Evolutionary conservation across 148 eudicot species (phyloP), one percentile per base, ranked within the genome.

Genomic region (Bassia scoparia): DNA sequence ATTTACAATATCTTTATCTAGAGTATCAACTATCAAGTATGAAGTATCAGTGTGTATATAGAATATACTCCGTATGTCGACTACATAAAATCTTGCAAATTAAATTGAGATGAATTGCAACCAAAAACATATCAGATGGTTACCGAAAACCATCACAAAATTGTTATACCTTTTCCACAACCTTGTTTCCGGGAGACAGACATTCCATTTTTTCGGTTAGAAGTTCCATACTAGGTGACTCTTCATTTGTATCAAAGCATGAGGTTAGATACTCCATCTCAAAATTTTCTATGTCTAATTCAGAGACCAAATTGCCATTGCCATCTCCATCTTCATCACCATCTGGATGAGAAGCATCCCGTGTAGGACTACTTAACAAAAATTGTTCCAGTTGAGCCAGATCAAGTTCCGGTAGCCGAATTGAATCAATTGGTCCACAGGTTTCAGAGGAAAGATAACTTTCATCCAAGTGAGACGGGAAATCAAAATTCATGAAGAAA

Each of bases 291-390:
- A 55, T 49, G 38, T 70, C 83, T 74, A 74, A 67, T 26, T 72
- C 87, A 35, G 58, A 62, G 17, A 61, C 76, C n/a, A 38, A 14
- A 34, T 41, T 7, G 13, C 23, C 30, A 15, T 78, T 75, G 29
- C 53, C 81, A 5, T 78, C 77, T 31, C 62, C 82, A 5, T 43
- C 69, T 24, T 81, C 81, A 27, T 29, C 43, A 33, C 63, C 71
- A 20, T 56, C 65, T 61, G 58, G 58, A 41, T 80, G 81, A 41
- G 52, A 48, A 58, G 59, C 64, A 53, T 84, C 85, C 46, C 75
- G 62, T 31, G 38, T 44, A 70, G 92, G 90, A 72, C 91, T 83
- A 71, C 87, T 73, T 49, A 86, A 78, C 77, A 88, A 88, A 74
- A 82, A 83, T 74, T 83, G 88, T 50, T 90, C 97, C 68, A 89